Base-by-base conservation (phyloP, 2,329 filamentous ascomycete species). In the Coniochaeta sp. region DNA sequence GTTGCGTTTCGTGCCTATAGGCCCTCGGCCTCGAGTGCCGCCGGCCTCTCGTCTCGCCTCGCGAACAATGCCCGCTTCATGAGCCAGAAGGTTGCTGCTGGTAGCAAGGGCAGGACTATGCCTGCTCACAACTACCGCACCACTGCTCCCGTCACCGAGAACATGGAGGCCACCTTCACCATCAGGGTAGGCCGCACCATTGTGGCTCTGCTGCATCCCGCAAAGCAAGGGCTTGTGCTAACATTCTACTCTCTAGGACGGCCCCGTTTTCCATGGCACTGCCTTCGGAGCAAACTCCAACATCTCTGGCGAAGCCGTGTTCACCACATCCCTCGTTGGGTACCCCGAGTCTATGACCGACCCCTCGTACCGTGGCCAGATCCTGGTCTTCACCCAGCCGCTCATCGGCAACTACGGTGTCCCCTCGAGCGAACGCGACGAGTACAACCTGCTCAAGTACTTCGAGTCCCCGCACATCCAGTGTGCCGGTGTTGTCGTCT, bases 351-450 rank as follows among this genome's bases (percentile, higher is more conserved):
- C 89, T 55, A 87, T 93, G 82, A 93, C 90, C 70, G 90, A 93
- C 70, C 90, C 90, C 58, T 93, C 90, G 22, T 93, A 93, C 79
- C 89, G 89, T 66, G 90, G 95, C 67, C 95, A 99, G 81, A 98
- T 99, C 67, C 83, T 99, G 68, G 93, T 98, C 76, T 97, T 98
- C 82, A 99, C 95, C 66, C 93, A 97, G 75, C 95, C 95, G 38
- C 80, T 99, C 67, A 97, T 99, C 71, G 95, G 95, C 72, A 99
- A 99, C 84, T 99, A 99, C 74, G 95, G 95, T 69, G 93, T 99
- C 19, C 95, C 95, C 17, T 96, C 92, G 34, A 86, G 82, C 65
- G 84, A 87, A 70, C 89, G 91, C 65, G 95, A 99, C 75, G 80
- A 93, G 75, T 90, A 87, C 75, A 95, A 95, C 69, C 85, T 99